phyloP scores from a whole-genome alignment of 108 stramenopile genomes.

The Stephanodiscus minutulus region DNA sequence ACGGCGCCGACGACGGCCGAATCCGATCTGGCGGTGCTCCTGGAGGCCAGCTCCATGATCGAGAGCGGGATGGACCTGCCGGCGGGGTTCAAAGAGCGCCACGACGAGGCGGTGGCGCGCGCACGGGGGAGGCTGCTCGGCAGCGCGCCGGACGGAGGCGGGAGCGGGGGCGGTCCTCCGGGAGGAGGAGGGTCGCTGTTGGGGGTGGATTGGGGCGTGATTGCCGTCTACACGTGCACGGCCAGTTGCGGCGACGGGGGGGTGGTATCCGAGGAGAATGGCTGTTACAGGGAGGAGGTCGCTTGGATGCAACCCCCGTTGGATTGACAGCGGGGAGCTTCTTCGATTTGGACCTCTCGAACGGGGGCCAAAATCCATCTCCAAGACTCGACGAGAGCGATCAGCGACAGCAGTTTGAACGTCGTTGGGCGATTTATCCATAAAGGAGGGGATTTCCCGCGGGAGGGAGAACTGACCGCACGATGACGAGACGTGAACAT shows the following conservation, averaged over 20 bases:
- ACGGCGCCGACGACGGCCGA: slow-evolving; percentile 22
- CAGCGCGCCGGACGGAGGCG: slow-evolving; percentile 20
- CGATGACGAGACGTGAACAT: no score
- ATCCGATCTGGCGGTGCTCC: slow-evolving; percentile 54
- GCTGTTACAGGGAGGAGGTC: slow-evolving; percentile 79
- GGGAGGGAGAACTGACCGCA: no score
- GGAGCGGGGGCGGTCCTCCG: slow-evolving; percentile 16
- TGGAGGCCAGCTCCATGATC: slow-evolving; percentile 46
- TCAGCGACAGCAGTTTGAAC: no score
- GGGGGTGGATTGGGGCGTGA: slow-evolving; percentile 77
- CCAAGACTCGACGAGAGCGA: no score
- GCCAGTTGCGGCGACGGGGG: slow-evolving; percentile 67
- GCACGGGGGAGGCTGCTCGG: slow-evolving; percentile 34
- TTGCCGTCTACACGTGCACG: slow-evolving; percentile 83
- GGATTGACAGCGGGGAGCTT: slow-evolving; percentile 38
- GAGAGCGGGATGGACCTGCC: slow-evolving; percentile 61
- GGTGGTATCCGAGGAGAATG: slow-evolving; percentile 23
- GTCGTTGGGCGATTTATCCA: no score
- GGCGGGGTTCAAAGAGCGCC: slow-evolving; percentile 62
- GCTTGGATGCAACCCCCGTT: slow-evolving; percentile 84
- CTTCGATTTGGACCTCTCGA: no score
- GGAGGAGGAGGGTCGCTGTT: slow-evolving; percentile 19
- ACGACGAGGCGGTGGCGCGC: slow-evolving; percentile 60
- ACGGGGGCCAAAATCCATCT: no score
- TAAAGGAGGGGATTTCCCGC: no score